A percentile compares a stretch with the other conserved stretches of the same genome.
phyloP scores from a whole-genome alignment of 2,329 filamentous ascomycete genomes.

The Chaetomium strumarium region DNA sequence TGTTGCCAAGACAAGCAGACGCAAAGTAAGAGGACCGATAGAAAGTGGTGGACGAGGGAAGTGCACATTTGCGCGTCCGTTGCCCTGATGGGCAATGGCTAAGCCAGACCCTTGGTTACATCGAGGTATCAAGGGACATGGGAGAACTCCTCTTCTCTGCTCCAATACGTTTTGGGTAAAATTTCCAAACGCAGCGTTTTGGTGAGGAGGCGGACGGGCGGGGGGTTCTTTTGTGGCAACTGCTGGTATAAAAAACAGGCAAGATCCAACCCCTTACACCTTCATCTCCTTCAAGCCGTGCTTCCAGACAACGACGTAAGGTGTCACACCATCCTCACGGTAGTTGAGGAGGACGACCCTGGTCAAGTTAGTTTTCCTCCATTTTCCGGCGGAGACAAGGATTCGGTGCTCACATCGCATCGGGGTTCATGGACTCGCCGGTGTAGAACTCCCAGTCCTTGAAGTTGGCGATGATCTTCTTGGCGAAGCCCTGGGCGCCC shows the following conservation, averaged over 20 bases:
- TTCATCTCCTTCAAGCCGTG: conserved; percentile 84
- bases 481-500: conserved; percentile 67
- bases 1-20: too few relatives aligned
- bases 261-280: conserved; percentile 57
- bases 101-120: neutral
- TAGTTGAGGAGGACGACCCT: conserved; percentile 94
- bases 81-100: neutral
- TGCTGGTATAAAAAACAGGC: conserved; percentile 2
- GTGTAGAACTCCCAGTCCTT: conserved; percentile 95
- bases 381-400: neutral
- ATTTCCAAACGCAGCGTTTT: neutral
- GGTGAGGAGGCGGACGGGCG: too few relatives aligned
- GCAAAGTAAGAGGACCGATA: too few relatives aligned
- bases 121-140: too few relatives aligned
- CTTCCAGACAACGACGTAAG: conserved; percentile 90
- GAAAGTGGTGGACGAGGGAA: neutral
- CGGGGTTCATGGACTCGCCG: conserved; percentile 86
- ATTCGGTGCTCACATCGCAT: conserved; percentile 70
- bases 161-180: neutral
- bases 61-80: neutral
- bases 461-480: conserved; percentile 80
- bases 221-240: neutral
- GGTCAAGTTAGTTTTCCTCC: conserved; percentile 3
- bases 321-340: conserved; percentile 90
- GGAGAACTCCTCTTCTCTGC: too few relatives aligned